A percentile compares a stretch with the other conserved stretches of the same genome.
Evolutionary conservation across 495 filamentous ascomycete species (phyloP).

Genomic region (Xylaria bambusicola): DNA sequence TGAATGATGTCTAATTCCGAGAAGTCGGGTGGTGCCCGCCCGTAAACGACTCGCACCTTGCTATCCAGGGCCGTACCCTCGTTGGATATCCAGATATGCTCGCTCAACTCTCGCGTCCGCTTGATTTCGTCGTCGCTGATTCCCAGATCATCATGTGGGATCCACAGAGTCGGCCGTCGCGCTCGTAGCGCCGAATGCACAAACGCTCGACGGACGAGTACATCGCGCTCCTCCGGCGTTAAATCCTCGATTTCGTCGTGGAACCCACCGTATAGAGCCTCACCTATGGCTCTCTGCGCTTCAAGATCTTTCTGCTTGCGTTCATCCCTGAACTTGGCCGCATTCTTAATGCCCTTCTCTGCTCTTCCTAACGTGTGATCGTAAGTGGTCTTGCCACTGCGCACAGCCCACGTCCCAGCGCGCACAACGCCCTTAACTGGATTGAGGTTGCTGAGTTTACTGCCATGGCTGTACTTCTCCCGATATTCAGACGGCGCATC

Average conservation of each 20-base stretch:
- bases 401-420: slow-evolving; percentile 52
- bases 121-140: slow-evolving; percentile 89
- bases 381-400: slow-evolving; percentile 42
- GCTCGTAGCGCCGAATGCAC: slow-evolving; percentile 87
- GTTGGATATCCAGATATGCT: slow-evolving; percentile 92
- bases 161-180: slow-evolving; percentile 87
- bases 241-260: slow-evolving; percentile 93
- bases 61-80: slow-evolving; percentile 84
- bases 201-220: slow-evolving; percentile 84
- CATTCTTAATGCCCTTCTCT: slow-evolving; percentile 37
- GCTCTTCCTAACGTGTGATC: slow-evolving; percentile 45
- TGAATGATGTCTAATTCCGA: slow-evolving; percentile 87
- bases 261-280: slow-evolving; percentile 80
- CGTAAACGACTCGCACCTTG: slow-evolving; percentile 83
- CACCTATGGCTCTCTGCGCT: slow-evolving; percentile 69
- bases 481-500: slow-evolving; percentile 13
- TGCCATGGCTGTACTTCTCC: slow-evolving; percentile 24
- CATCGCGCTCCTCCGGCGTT: slow-evolving; percentile 85
- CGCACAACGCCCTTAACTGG: slow-evolving; percentile 48
- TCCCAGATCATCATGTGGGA: slow-evolving; percentile 87
- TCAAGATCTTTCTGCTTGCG: slow-evolving; percentile 58
- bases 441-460: slow-evolving; percentile 36
- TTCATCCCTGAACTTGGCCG: slow-evolving; percentile 41
- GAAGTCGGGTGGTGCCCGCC: slow-evolving; percentile 87
- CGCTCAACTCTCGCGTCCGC: slow-evolving; percentile 72